Base-by-base conservation (phyloP, 2,329 filamentous ascomycete species). In the Pseudogymnoascus sp. region DNA sequence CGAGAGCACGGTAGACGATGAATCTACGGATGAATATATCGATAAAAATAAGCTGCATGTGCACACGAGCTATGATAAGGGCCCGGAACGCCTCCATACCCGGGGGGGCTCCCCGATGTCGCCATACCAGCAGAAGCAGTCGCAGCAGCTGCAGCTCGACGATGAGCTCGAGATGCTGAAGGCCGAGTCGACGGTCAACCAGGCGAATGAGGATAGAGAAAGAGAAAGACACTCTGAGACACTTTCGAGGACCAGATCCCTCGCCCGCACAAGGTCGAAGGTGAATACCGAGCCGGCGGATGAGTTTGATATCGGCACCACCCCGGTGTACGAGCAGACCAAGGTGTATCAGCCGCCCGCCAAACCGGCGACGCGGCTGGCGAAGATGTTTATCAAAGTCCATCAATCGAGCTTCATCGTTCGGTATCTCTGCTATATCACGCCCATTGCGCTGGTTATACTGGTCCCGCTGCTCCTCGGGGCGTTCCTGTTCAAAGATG, bases 341-440 rank as follows among this genome's bases (percentile, higher is more conserved):
- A 81, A 83, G 40, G 76, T 85, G 53, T 90, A 88, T 73, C 84
- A 82, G 68, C 85, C 86, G 0, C 82, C 85, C 0, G 81, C 84
- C 66, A 80, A 86, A 65, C 85, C 86, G 2, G 79, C 79, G 10
- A 88, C 82, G 10, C 82, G 76, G 12, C 74, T 90, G 25, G 85
- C 85, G 50, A 84, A 82, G 65, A 80, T 87, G 64, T 81, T 90
- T 71, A 88, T 87, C 70, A 80, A 78, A 70, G 73, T 87, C 63
- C 89, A 87, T 72, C 79, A 80, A 64, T 90, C 84, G 1, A 87
- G 82, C 67, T 85, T 84, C 67, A 73, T 90, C 35, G 74, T 91
- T 59, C 82, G 89, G 53, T 91, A 90, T 71, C 81, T 90, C 69
- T 83, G 84, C 21, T 92, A 92, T 71, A 89, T 90, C 67, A 76